Evolutionary conservation across 1,139 yeast species (phyloP).

Genomic region (Yamadazyma friedrichii): DNA sequence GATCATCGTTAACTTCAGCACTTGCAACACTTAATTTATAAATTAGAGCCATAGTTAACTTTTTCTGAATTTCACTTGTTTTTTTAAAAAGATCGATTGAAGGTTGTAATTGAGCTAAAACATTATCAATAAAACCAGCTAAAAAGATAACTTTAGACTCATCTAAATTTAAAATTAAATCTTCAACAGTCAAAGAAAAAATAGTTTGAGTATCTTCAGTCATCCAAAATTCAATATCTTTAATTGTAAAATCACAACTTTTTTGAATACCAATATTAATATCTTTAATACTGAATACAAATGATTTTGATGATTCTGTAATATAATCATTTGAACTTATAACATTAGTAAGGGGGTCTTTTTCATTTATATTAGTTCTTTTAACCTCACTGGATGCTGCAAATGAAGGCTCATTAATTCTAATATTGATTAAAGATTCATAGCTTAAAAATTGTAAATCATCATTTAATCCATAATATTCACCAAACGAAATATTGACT

Average conservation of each 20-base stretch:
- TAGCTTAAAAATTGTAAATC: conserved; percentile 1
- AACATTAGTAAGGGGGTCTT: neutral
- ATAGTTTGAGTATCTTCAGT: conserved; percentile 24
- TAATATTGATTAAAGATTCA: conserved; percentile 19
- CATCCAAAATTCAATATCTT: conserved; percentile 46
- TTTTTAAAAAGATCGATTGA: conserved; percentile 21
- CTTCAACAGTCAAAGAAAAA: conserved; percentile 34
- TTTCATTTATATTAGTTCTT: conserved; percentile 8
- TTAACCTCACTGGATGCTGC: conserved; percentile 24
- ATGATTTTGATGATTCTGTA: conserved; percentile 13
- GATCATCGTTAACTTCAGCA: conserved; percentile 70
- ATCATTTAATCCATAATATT: conserved; percentile 17
- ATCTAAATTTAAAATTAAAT: conserved; percentile 30
- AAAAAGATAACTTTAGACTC: conserved; percentile 40
- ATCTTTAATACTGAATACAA: conserved; percentile 37
- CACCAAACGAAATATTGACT: conserved; percentile 47
- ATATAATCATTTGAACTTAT: conserved; percentile 5
- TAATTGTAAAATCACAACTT: conserved; percentile 16
- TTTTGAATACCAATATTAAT: conserved; percentile 18
- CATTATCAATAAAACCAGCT: conserved; percentile 21
- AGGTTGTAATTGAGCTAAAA: conserved; percentile 20
- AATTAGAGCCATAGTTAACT: conserved; percentile 39
- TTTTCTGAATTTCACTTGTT: conserved; percentile 15
- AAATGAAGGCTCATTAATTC: conserved; percentile 37
- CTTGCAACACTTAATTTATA: conserved; percentile 65